Base-by-base conservation (phyloP, 2,329 filamentous ascomycete species). In the Bertia moriformis region DNA sequence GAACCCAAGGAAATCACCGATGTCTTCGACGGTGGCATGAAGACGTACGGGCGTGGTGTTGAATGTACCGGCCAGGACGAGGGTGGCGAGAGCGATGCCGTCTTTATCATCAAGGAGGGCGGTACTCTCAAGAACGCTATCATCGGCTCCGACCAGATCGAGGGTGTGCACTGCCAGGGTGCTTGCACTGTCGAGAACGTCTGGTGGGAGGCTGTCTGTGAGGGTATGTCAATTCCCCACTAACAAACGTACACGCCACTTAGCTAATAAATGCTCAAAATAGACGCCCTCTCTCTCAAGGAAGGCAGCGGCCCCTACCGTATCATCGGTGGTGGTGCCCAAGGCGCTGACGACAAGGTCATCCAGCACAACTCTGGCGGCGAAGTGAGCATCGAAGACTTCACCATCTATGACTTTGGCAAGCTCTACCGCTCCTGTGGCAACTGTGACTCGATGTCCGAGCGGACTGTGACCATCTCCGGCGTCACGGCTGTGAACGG, bases 381-480 rank as follows among this genome's bases (percentile, higher is more conserved):
- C 20, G 51, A 48, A 12, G 49, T 54, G 38, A 49, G 17, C 10
- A 17, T 60, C 37, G 52, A 56, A 30, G 56, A 54, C 43, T 63
- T 61, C 46, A 58, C 55, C 18, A 54, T 58, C 24, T 49, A 55
- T 37, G 52, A 62, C 48, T 54, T 58, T 37, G 59, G 59, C 43
- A 62, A 61, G 51, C 47, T 67, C 35, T 67, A 65, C 54, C 62
- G 65, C 43, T 56, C 57, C 37, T 69, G 65, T 49, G 65, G 65
- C 17, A 60, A 61, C 53, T 66, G 61, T 49, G 49, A 49, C 44
- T 48, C 47, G 42, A 46, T 46, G 47, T 49, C 47, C 41, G 50
- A 50, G 38, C 56, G 55, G 37, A 47, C 49, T 38, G 49, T 57
- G 37, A 48, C 49, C 30, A 41, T 60, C 43, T 41, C 47, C 41